These are phyloP conservation scores for Selenicereus undatus DNA, from an alignment of 148 eudicot species.

Conservation along the genomic window DNA sequence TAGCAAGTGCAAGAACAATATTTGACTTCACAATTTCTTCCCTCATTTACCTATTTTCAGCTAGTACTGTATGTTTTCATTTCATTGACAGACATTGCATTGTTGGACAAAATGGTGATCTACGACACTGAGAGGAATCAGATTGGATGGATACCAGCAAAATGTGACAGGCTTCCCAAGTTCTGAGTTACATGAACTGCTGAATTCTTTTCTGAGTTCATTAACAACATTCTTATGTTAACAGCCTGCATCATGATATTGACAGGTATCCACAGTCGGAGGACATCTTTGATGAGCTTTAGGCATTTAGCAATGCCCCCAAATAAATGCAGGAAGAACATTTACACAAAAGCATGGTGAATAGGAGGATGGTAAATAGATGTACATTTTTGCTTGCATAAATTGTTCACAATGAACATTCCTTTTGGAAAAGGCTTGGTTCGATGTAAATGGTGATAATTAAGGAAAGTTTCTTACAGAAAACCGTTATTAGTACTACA, in stretches of 20 bases:
- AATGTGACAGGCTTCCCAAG: constrained; percentile 68
- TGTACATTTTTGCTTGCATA: background rate
- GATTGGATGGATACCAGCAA: constrained; percentile 78
- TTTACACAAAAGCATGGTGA: background rate
- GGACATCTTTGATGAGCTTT: constrained; percentile 25
- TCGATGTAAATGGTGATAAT: constrained; percentile 11
- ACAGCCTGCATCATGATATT: constrained; percentile 42
- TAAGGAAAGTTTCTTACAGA: background rate
- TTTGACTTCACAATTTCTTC: background rate
- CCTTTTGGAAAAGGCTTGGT: background rate
- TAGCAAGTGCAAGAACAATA: constrained; percentile 3
- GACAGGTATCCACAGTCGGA: constrained; percentile 21
- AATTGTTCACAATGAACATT: background rate
- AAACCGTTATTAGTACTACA: background rate
- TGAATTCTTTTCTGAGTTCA: constrained; percentile 16
- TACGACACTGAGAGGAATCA: constrained; percentile 66
- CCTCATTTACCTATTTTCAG: background rate
- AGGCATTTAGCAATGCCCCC: constrained; percentile 18
- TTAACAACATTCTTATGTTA: constrained; percentile 25
- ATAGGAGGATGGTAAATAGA: constrained; percentile 2
- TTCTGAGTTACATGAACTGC: constrained; percentile 34
- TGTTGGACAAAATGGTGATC: constrained; percentile 71
- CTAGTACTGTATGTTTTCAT: background rate
- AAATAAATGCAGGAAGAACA: constrained; percentile 10
- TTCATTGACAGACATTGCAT: constrained; percentile 52